Base-by-base conservation (phyloP, 208 protist species). In the Trypanosoma rangeli region DNA sequence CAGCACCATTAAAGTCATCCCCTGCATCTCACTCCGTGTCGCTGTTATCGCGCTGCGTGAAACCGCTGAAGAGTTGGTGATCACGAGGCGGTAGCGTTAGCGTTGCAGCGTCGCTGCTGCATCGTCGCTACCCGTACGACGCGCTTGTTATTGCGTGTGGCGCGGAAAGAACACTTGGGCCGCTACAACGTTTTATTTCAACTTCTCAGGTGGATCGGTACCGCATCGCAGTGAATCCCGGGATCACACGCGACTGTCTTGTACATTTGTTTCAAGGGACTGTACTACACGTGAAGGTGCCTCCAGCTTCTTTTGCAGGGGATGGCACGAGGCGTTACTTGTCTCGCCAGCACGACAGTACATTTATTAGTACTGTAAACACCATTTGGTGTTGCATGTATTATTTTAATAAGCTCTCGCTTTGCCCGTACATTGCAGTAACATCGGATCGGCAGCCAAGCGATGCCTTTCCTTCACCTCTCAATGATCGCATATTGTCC, bases 331-430 rank as follows among this genome's bases (percentile, higher is more conserved):
- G 69, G 67, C 49, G 58, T n/a, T 73, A 72, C 69, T 28, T 74
- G 10, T 67, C 74, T 42, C 85, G 91, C 12, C 88, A 91, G 72
- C 81, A 92, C 58, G 91, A 94, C 58, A 74, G 84, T 54, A 93
- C 83, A 54, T 96, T 96, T 76, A 74, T 90, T 54, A 84, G 85
- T 2, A 85, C 85, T 29, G 81, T 86, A 50, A 96, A 96, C 71
- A 80, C 84, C 33, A 80, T 96, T 37, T 94, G 83, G 82, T 77
- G 82, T 63, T 96, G 85, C 68, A 69, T 96, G 33, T 59, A 66
- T 28, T 84, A 87, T 59, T 92, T 88, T 64, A 87, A 85, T 66
- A 93, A 93, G 69, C 76, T 91, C 8, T 46, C 46, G 31, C 64
- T 76, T 35, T 90, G 85, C 69, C 74, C 73, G 20, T 80, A 89